These are phyloP conservation scores for Penicillium odoratum DNA, from an alignment of 495 filamentous ascomycete species.

Conservation along the genomic window DNA sequence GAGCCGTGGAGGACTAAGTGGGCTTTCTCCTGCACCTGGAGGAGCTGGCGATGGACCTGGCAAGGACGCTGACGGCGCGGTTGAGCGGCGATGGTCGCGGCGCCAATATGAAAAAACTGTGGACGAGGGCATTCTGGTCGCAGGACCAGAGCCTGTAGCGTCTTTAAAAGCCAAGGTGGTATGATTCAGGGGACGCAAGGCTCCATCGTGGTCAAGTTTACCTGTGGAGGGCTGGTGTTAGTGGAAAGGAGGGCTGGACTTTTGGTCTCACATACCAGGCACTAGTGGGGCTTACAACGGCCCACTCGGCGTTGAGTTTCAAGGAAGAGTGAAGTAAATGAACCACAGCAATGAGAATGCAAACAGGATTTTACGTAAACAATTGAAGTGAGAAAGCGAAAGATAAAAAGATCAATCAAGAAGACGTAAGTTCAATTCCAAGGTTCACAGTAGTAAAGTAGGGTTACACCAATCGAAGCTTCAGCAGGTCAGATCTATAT, in stretches of 20 bases:
- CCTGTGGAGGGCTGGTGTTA: slow-evolving; percentile 20
- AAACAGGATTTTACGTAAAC: neutral
- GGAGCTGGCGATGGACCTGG: slow-evolving; percentile 22
- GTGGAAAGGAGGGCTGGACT: slow-evolving; percentile 10
- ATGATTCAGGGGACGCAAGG: slow-evolving; percentile 13
- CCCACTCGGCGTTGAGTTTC: slow-evolving; percentile 13
- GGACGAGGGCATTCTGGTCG: slow-evolving; percentile 40
- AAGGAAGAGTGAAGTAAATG: neutral
- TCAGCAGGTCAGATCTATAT: slow-evolving; percentile 7
- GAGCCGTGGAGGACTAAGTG: slow-evolving; percentile 36
- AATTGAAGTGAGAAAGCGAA: neutral
- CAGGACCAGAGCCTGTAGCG: slow-evolving; percentile 14
- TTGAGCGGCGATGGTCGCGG: slow-evolving; percentile 46
- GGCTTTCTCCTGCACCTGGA: slow-evolving; percentile 22
- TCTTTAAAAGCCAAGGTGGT: slow-evolving; percentile 6
- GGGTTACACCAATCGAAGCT: slow-evolving; percentile 6
- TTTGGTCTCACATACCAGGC: slow-evolving; percentile 27
- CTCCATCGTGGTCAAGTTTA: slow-evolving; percentile 22
- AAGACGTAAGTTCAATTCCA: neutral
- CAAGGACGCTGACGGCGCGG: slow-evolving; percentile 34
- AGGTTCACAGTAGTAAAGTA: slow-evolving; percentile 6
- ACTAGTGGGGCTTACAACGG: slow-evolving; percentile 22
- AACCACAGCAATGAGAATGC: neutral
- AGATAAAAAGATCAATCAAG: neutral
- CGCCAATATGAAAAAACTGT: slow-evolving; percentile 53